Evolutionary conservation across 257 asterid genomes (phyloP).

Genomic region (Plantago ovata): DNA sequence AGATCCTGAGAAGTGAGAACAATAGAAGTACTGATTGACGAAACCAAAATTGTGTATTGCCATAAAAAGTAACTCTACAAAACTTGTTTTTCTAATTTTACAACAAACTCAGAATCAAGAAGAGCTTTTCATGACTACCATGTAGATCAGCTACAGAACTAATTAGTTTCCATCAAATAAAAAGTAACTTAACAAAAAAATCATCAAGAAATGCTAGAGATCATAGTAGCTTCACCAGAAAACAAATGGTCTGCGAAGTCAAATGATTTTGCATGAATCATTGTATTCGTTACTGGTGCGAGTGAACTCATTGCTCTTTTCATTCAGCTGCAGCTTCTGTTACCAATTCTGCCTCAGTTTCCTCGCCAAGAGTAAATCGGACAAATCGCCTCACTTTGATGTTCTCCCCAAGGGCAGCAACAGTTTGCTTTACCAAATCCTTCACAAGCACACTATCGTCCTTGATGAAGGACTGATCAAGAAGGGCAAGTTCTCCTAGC

Average conservation of each 20-base stretch:
- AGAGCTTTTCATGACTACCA: not conserved
- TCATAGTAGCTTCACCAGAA: not conserved
- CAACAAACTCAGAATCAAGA: not conserved
- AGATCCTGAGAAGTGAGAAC: too few relatives aligned
- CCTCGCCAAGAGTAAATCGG: conserved; percentile 80
- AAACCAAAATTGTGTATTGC: not conserved
- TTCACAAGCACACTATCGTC: conserved; percentile 69
- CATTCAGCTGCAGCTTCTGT: conserved; percentile 22
- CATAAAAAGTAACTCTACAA: not conserved
- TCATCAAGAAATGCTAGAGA: not conserved
- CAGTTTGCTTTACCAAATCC: conserved; percentile 90
- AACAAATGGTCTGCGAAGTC: not conserved
- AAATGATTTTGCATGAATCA: not conserved
- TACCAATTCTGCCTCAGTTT: conserved; percentile 23
- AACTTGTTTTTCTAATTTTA: not conserved
- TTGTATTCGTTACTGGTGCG: not conserved
- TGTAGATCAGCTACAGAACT: not conserved
- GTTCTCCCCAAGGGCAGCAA: conserved; percentile 90
- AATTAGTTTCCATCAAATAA: not conserved
- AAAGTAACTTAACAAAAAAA: not conserved
- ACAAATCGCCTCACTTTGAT: conserved; percentile 76
- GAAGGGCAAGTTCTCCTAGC: conserved; percentile 81
- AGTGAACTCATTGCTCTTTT: not conserved
- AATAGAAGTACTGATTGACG: too few relatives aligned
- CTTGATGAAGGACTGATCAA: conserved; percentile 79